phyloP scores from a whole-genome alignment of 805 yeast species.

The Yamadazyma akitaensis region DNA sequence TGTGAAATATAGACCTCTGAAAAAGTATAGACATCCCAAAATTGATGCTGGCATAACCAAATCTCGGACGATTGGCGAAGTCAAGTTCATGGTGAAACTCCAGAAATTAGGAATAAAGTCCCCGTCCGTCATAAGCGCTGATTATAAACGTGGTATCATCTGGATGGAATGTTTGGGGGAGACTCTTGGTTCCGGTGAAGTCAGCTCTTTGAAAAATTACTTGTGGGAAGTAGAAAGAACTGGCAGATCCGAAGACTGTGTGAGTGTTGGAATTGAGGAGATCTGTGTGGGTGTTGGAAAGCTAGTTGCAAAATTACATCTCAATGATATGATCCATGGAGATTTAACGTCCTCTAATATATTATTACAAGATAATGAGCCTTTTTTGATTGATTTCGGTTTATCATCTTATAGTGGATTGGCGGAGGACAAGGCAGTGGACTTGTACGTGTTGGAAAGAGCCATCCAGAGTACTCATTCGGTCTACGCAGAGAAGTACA shows the following conservation, averaged over 20 bases:
- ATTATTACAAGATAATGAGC: conserved; percentile 43
- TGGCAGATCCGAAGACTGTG: conserved; percentile 17
- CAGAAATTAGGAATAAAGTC: conserved; percentile 56
- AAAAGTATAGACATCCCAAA: conserved; percentile 83
- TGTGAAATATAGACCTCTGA: conserved; percentile 82
- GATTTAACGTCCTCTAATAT: conserved; percentile 91
- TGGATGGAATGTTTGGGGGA: conserved; percentile 85
- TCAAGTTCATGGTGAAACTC: conserved; percentile 64
- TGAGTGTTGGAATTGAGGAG: conserved; percentile 34
- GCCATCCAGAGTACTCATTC: conserved; percentile 93
- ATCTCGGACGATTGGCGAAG: conserved; percentile 80
- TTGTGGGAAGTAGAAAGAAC: conserved; percentile 57
- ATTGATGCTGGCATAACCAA: conserved; percentile 76
- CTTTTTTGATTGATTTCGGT: conserved; percentile 87
- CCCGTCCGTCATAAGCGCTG: conserved; percentile 75
- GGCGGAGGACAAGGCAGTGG: conserved; percentile 96
- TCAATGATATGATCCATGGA: conserved; percentile 82
- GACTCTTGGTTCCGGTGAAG: conserved; percentile 44
- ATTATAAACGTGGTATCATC: conserved; percentile 71
- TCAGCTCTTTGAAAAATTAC: conserved; percentile 69
- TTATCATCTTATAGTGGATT: conserved; percentile 71
- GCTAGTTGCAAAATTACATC: conserved; percentile 68
- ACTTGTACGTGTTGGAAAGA: conserved; percentile 87
- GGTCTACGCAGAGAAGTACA: conserved; percentile 57
- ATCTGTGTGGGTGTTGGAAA: conserved; percentile 58